Evolutionary conservation across 1,284 basidiomycete genomes (phyloP), one percentile per base, ranked within the genome.

Genomic region (Takashimella tepidaria): DNA sequence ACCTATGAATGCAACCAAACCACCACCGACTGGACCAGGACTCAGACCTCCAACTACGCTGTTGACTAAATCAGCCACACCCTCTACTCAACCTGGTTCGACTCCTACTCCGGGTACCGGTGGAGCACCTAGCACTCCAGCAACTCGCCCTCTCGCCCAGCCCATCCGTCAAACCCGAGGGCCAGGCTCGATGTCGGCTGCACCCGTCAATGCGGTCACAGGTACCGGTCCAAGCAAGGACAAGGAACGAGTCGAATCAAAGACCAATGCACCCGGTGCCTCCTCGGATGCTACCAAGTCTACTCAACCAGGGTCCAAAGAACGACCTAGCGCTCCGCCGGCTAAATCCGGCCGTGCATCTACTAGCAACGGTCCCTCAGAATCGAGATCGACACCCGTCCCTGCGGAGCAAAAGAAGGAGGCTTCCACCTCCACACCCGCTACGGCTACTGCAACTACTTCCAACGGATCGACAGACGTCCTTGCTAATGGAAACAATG

Each of bases 1-100:
- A 0, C 45, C 49, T 12, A 41, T 52, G 13, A 26, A 60, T 56
- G 73, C 23, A 80, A 82, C 49, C 80, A 80, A 6, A 75, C 78
- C 24, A 3, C 51, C 48, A 13, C 46, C 55, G 13, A 52, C 59
- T 26, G 53, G 50, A 13, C 25, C 59, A 1, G 61, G 57, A 19
- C 51, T 20, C 21, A 20, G 40, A 1, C 43, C 55, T 3, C 53
- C 56, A 1, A 49, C 50, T 2, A 55, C 55, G 50, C 57, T 53
- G 20, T 22, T 47, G 16, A 20, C 43, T n/a, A 40, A 20, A 4
- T 25, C 40, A 5, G 24, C 45, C 8, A 52, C 45, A 26, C 45
- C 51, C 11, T 21, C 27, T 6, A 5, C 51, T 6, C 45, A 47
- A 25, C 44, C 10, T 37, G 31, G 31, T 8, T 37, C 31, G 31